Evolutionary conservation across 1,284 basidiomycete species (phyloP).

Genomic region (Apiotrichum mycotoxinovorans): DNA sequence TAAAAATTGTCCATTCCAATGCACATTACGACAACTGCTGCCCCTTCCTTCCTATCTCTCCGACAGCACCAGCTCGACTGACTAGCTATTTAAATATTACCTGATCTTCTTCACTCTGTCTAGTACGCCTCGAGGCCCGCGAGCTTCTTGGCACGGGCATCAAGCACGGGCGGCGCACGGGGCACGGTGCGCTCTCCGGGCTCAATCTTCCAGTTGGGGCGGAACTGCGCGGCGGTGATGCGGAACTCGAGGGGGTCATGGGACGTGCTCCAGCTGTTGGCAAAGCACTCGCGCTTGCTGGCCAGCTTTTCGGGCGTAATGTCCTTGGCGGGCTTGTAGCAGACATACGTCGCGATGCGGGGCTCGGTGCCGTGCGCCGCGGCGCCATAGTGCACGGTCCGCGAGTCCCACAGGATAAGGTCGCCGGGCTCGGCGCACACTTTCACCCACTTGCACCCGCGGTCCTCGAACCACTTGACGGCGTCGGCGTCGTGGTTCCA

Average conservation of each 20-base stretch:
- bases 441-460: conserved; percentile 39
- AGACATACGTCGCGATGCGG: conserved; percentile 41
- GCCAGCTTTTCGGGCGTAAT: conserved; percentile 26
- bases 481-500: conserved; percentile 38
- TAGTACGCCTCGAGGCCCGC: conserved; percentile 31
- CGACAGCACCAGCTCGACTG: too few species aligned
- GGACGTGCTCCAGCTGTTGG: conserved; percentile 26
- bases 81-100: too few species aligned
- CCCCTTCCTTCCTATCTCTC: too few species aligned
- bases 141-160: conserved; percentile 21
- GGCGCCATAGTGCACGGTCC: conserved; percentile 37
- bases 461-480: conserved; percentile 38
- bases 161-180: conserved; percentile 19
- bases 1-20: too few species aligned
- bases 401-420: conserved; percentile 39
- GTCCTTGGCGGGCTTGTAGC: conserved; percentile 40
- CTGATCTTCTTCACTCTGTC: too few species aligned
- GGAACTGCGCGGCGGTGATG: conserved; percentile 21
- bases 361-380: conserved; percentile 32
- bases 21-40: too few species aligned
- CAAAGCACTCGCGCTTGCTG: conserved; percentile 23
- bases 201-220: conserved; percentile 15
- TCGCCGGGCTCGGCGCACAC: conserved; percentile 36
- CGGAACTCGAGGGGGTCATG: conserved; percentile 41
- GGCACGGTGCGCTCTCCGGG: conserved; percentile 28